phyloP scores from a whole-genome alignment of 1,139 yeast genomes.

The Kurtzmaniella quercitrusa region DNA sequence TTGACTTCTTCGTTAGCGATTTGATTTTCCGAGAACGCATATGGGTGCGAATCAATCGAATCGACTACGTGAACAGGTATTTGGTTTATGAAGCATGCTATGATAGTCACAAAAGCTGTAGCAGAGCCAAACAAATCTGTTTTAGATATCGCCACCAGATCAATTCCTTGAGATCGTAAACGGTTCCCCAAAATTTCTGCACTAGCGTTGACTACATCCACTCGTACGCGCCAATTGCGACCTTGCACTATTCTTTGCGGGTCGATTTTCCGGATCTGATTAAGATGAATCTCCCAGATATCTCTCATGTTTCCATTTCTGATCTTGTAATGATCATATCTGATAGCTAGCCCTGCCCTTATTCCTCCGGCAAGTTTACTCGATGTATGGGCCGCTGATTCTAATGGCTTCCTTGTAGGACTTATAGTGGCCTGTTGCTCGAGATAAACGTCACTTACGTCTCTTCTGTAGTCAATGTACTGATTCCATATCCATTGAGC shows the following conservation, averaged over 20 bases:
- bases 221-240: conserved; percentile 17
- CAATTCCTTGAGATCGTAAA: conserved; percentile 13
- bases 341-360: conserved; percentile 61
- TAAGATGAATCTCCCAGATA: conserved; percentile 49
- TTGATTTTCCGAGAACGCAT: conserved; percentile 6
- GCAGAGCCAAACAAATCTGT: conserved; percentile 15
- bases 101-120: conserved; percentile 20
- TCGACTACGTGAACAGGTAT: conserved; percentile 19
- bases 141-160: conserved; percentile 16
- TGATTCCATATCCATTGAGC: conserved; percentile 20
- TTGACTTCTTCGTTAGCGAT: conserved; percentile 1
- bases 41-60: conserved; percentile 16
- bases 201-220: conserved; percentile 23
- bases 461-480: conserved; percentile 32
- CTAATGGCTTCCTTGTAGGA: conserved; percentile 51
- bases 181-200: conserved; percentile 16
- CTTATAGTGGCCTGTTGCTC: conserved; percentile 56
- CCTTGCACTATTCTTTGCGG: conserved; percentile 10
- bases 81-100: conserved; percentile 29
- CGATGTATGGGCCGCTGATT: conserved; percentile 64
- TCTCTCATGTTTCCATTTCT: conserved; percentile 70
- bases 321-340: conserved; percentile 55
- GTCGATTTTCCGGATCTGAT: conserved; percentile 12
- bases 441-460: conserved; percentile 56
- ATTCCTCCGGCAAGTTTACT: conserved; percentile 60